A percentile compares a stretch with the other conserved stretches of the same genome.
Evolutionary conservation across 2,329 filamentous ascomycete species (phyloP).

Genomic region (Aspergillus melleus): DNA sequence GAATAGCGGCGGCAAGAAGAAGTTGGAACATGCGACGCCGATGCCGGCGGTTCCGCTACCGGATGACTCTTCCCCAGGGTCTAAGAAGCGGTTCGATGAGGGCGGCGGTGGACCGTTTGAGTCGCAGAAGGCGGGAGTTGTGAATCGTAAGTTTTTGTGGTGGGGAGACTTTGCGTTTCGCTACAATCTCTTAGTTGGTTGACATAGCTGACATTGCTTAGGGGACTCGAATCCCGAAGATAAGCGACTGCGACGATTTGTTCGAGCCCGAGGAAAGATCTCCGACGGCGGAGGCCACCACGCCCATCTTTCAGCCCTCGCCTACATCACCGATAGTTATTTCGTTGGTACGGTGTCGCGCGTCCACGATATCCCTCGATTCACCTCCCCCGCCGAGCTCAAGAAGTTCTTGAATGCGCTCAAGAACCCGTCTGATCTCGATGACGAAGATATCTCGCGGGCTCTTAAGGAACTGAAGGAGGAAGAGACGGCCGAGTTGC

Average conservation of each 20-base stretch:
- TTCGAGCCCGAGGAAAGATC: conserved; percentile 62
- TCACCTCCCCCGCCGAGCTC: conserved; percentile 54
- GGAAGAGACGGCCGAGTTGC: conserved; percentile 43
- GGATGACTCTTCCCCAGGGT: conserved; percentile 28
- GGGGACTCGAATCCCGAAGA: conserved; percentile 56
- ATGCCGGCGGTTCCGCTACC: conserved; percentile 57
- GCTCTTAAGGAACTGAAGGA: conserved; percentile 45
- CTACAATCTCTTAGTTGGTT: background rate
- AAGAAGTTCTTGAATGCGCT: conserved; percentile 40
- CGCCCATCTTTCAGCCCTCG: conserved; percentile 82
- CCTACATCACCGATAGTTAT: conserved; percentile 89
- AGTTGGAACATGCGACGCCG: conserved; percentile 64
- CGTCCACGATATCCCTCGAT: conserved; percentile 77
- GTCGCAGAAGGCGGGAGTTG: conserved; percentile 56
- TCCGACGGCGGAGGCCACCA: conserved; percentile 70
- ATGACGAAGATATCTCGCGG: conserved; percentile 39
- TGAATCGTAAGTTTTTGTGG: conserved; percentile 50
- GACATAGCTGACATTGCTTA: conserved; percentile 24
- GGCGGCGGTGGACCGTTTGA: conserved; percentile 56
- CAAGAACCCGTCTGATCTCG: conserved; percentile 46
- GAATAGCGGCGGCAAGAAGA: conserved; percentile 50
- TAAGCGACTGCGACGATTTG: conserved; percentile 63
- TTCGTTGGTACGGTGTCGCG: conserved; percentile 88
- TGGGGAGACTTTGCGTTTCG: background rate
- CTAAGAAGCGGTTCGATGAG: conserved; percentile 26